These are phyloP conservation scores for Huntiella omanensis DNA, from an alignment of 2,329 filamentous ascomycete species.

Conservation along the genomic window DNA sequence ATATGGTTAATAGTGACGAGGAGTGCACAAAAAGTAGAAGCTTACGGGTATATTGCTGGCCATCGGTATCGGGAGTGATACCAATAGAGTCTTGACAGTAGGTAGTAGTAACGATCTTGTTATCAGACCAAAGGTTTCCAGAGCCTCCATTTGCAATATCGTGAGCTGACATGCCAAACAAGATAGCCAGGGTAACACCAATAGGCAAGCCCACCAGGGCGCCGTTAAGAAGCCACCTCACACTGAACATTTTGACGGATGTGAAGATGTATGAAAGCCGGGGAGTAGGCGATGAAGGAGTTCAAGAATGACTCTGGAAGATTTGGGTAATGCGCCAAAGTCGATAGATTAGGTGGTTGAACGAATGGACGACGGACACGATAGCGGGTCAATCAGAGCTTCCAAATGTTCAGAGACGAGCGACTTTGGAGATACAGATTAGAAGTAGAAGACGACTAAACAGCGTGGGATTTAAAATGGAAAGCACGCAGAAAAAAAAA, in stretches of 20 bases:
- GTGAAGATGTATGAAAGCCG: not conserved
- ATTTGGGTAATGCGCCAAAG: not conserved
- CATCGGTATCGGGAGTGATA: slow-evolving; percentile 24
- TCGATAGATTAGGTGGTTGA: not conserved
- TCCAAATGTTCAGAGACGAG: too few species aligned
- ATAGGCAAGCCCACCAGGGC: slow-evolving; percentile 30
- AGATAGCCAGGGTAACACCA: slow-evolving; percentile 28
- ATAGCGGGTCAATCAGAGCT: not conserved
- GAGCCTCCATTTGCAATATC: slow-evolving; percentile 23
- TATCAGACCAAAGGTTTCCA: slow-evolving; percentile 25
- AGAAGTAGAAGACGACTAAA: too few species aligned
- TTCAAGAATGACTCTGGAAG: not conserved
- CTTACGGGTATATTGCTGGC: slow-evolving; percentile 29
- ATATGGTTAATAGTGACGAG: not conserved
- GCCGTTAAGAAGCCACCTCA: slow-evolving; percentile 29
- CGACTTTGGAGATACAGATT: too few species aligned
- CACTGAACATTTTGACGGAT: slow-evolving; percentile 17
- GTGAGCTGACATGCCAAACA: slow-evolving; percentile 29
- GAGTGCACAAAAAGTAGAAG: slow-evolving; percentile 10
- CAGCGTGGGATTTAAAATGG: slow-evolving; percentile 12
- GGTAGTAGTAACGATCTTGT: slow-evolving; percentile 18
- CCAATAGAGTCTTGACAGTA: slow-evolving; percentile 27
- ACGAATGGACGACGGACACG: not conserved
- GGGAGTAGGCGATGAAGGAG: not conserved
- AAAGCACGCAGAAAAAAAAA: slow-evolving; percentile 17